These are phyloP conservation scores for Racocetra persica DNA, from an alignment of 371 early-diverging fungal genomes.

Conservation along the genomic window DNA sequence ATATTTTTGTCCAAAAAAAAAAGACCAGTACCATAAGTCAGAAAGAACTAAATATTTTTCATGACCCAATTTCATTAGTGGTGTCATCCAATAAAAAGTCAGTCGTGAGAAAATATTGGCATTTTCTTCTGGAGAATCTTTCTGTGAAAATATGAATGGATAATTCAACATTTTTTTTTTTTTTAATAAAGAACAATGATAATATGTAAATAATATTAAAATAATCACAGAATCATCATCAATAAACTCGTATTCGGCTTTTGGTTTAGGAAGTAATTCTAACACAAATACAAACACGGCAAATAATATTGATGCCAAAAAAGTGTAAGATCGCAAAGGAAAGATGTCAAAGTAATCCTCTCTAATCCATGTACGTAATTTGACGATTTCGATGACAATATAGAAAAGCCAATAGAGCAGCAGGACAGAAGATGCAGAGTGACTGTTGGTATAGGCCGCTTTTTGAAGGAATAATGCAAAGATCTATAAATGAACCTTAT, in stretches of 20 bases:
- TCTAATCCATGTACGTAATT: slow-evolving; percentile 66
- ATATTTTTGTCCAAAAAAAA: no score
- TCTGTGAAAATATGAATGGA: neutral
- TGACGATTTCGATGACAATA: slow-evolving; percentile 55
- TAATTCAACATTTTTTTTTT: neutral
- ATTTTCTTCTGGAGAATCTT: slow-evolving; percentile 74
- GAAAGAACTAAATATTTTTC: slow-evolving; percentile 75
- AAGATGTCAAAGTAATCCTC: slow-evolving; percentile 45
- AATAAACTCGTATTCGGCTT: slow-evolving; percentile 66
- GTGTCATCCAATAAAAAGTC: slow-evolving; percentile 92
- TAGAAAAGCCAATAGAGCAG: slow-evolving; percentile 83
- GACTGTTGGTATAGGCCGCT: slow-evolving; percentile 70
- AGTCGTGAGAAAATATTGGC: slow-evolving; percentile 87
- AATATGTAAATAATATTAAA: neutral
- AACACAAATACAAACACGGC: slow-evolving; percentile 63
- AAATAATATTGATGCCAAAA: slow-evolving; percentile 51
- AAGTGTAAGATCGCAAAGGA: slow-evolving; percentile 55
- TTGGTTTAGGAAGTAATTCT: slow-evolving; percentile 67
- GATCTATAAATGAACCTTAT: slow-evolving; percentile 48
- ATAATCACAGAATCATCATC: slow-evolving; percentile 56
- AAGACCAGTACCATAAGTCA: slow-evolving; percentile 71
- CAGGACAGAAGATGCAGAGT: slow-evolving; percentile 71
- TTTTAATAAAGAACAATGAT: neutral
- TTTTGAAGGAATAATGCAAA: slow-evolving; percentile 70
- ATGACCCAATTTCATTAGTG: slow-evolving; percentile 84